Base-by-base conservation (phyloP, 176 grass and related monocot genomes). In the Avena eriantha region DNA sequence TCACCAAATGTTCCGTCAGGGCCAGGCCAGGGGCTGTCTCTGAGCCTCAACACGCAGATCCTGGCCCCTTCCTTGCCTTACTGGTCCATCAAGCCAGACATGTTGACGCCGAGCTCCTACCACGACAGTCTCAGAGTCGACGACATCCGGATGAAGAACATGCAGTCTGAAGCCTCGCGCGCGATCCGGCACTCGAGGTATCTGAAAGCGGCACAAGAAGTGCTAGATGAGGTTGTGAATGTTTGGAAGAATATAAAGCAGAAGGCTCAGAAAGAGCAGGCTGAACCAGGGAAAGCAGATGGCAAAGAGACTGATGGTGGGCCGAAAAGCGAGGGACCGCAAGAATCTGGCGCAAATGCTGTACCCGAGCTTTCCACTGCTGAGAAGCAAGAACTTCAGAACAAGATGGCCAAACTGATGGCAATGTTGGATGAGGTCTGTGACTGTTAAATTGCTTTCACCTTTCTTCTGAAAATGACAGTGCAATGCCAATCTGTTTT, bases 311-410 rank as follows among this genome's bases (percentile, higher is more conserved):
- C 85, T 14, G 90, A 91, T 69, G 91, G 83, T 47, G 90, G 77
- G 36, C 83, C 85, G 3, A 99, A 96, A 84, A 89, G 80, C 53
- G 97, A 96, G 72, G 90, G 82, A 66, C 87, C 85, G 0, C 90
- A 91, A 78, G 97, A 93, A 55, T 82, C 90, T 24, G 76, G 84
- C 17, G 87, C 84, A 18, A 85, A 76, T 71, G 88, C 82, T 14
- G 55, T 84, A 51, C 84, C 79, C 49, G 97, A 99, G 73, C 87
- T 99, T 81, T 93, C 92, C 55, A 88, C 90, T 41, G 95, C 97
- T 81, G 97, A 99, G 77, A 99, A 92, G 82, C 94, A 97, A 87
- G 97, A 99, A 29, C 97, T 99, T 83, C 97, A 99, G 80, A 99
- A 97, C 73, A 99, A 97, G 87, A 87, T 97, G 92, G 83, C 90